Evolutionary conservation across 225 moss, liverwort and hornwort genomes (phyloP), one percentile per base, ranked within the genome.

Genomic region (Bryum argenteum): DNA sequence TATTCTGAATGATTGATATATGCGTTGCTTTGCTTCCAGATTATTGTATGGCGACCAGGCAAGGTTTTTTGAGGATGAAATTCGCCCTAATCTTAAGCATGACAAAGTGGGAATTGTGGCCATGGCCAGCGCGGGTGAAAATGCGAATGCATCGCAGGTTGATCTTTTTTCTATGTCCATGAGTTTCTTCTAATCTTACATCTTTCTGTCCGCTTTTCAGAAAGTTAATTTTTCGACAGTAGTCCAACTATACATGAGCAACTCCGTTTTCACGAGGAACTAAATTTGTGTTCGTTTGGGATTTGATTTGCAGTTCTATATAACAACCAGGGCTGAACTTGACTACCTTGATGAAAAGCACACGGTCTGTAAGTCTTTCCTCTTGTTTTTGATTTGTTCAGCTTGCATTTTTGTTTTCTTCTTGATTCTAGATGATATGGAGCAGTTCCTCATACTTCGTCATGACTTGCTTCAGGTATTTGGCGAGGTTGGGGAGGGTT

Each of bases 141-240:
- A 94, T 73, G 74, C 88, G 65, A 98, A 98, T 80, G 92, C 98
- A 58, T 98, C 98, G 17, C 98, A 97, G 93, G 96, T 96, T 41
- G 23, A 28, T 60, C 8, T 61, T 13, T 58, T 40, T 50, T 20
- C 54, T 20, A 44, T 42, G 50, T 60, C 33, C 1, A 8, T 55
- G 9, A 19, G 8, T 67, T 10, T 11, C 3, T 54, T 19, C 17
- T 69, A 10, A 7, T 10, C 40, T n/a, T 66, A 21, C 3, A 15
- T 39, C 19, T 12, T 23, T 71, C 16, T 54, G 21, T 59, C 21
- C 51, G 28, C 15, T 45, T 7, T n/a, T n/a, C n/a, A 18, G 63
- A 7, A 42, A 13, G 75, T 60, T 69, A 54, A 16, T 10, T 13
- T 45, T 56, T 55, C 9, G 14, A 61, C 62, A 20, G 54, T 64